Percentiles rank a stretch among this genome's conserved stretches.
These are phyloP conservation scores for Uromyces viciae-fabae DNA, from an alignment of 1,284 basidiomycete species.

Conservation along the genomic window DNA sequence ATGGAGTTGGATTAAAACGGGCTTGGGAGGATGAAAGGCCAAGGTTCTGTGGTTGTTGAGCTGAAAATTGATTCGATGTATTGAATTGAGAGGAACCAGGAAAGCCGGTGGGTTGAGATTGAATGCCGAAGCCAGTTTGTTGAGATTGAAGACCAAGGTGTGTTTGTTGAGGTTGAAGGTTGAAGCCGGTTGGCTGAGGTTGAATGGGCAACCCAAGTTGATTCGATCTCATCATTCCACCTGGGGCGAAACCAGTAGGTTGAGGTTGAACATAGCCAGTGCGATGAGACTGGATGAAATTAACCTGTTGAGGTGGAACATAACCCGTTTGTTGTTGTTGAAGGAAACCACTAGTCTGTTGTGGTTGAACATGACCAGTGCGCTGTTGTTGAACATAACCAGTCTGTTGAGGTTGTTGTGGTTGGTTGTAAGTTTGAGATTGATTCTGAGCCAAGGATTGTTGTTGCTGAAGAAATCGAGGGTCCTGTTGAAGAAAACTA, in stretches of 20 bases:
- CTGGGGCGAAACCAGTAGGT: constrained; percentile 32
- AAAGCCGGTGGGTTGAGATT: constrained; percentile 41
- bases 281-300: constrained; percentile 31
- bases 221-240: constrained; percentile 32
- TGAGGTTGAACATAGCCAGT: constrained; percentile 24
- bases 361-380: constrained; percentile 38
- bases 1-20: constrained; percentile 10
- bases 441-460: constrained; percentile 18
- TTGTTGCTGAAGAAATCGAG: constrained; percentile 45
- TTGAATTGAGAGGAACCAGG: background rate
- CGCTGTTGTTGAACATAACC: constrained; percentile 7
- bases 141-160: constrained; percentile 31
- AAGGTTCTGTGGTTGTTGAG: constrained; percentile 19
- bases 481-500: constrained; percentile 45
- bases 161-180: constrained; percentile 32
- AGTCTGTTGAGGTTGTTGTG: constrained; percentile 5
- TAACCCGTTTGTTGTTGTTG: constrained; percentile 40
- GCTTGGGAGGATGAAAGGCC: constrained; percentile 10
- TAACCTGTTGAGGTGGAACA: constrained; percentile 4
- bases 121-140: constrained; percentile 39
- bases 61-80: constrained; percentile 26
- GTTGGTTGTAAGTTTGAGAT: background rate
- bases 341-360: constrained; percentile 22
- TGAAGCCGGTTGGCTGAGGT: constrained; percentile 24
- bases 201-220: constrained; percentile 27